Conservation (phyloP, 163 green algal genomes). For the Smithsoniella earleae region DNA sequence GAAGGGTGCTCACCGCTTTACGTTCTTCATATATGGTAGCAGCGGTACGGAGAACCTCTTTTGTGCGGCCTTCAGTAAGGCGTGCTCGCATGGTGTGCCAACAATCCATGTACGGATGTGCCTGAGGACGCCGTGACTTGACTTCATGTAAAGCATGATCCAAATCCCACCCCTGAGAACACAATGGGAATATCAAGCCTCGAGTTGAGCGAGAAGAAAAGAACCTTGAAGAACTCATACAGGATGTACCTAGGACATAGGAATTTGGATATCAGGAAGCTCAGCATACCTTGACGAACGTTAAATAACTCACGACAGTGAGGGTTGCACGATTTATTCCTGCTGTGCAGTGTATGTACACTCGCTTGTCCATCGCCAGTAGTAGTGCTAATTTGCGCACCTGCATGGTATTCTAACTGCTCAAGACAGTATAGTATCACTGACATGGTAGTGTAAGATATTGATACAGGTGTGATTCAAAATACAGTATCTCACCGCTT, state of each 20-base stretch:
- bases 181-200: no score
- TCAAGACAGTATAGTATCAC: no score
- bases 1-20: background rate
- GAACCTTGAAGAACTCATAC: no score
- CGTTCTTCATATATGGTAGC: background rate
- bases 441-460: no score
- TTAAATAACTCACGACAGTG: conserved; percentile 60
- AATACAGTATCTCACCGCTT: conserved; percentile 55
- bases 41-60: background rate
- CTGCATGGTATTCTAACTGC: no score
- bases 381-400: conserved; percentile 37
- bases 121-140: conserved; percentile 44
- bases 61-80: background rate
- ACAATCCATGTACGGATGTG: conserved; percentile 66
- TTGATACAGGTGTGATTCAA: no score
- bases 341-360: conserved; percentile 74
- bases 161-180: conserved; percentile 43
- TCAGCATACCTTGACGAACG: conserved; percentile 46
- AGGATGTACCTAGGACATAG: background rate
- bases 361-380: conserved; percentile 41
- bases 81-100: conserved; percentile 42
- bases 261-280: background rate
- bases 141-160: conserved; percentile 47
- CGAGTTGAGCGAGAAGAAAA: background rate
- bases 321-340: conserved; percentile 70